A percentile compares a stretch with the other conserved stretches of the same genome.
phyloP scores from a whole-genome alignment of 169 alveolate genomes.

The Blepharisma undulans region DNA sequence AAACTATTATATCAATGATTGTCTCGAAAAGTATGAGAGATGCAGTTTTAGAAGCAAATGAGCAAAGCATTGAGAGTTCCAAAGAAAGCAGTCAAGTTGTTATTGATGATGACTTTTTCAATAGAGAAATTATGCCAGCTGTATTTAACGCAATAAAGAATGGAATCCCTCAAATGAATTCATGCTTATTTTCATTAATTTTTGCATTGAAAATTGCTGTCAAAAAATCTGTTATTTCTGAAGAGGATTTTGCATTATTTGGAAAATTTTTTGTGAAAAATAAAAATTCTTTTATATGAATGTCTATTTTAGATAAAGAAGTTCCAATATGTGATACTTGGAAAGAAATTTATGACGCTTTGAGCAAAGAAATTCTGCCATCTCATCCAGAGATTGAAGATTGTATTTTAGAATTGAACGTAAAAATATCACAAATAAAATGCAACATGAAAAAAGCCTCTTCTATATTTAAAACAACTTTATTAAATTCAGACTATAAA shows the following conservation, averaged over 20 bases:
- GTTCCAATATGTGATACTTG: neutral
- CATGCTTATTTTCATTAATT: constrained; percentile 45
- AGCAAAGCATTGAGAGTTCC: neutral
- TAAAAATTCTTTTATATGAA: constrained; percentile 46
- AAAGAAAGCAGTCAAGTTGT: neutral
- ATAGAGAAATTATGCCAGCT: constrained; percentile 37
- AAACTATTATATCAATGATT: constrained; percentile 30
- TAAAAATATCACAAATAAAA: neutral
- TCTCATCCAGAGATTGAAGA: neutral
- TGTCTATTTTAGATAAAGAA: constrained; percentile 17
- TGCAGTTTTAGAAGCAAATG: neutral
- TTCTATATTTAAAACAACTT: neutral
- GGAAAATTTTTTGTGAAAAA: constrained; percentile 28
- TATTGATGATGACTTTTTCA: constrained; percentile 14
- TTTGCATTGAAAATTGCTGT: constrained; percentile 47
- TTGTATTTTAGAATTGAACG: neutral
- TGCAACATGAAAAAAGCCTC: neutral
- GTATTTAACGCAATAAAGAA: constrained; percentile 27
- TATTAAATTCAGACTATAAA: neutral
- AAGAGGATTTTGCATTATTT: constrained; percentile 41
- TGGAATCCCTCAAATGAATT: constrained; percentile 41
- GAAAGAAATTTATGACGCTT: neutral
- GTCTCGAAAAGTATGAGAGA: constrained; percentile 7
- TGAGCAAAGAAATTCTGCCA: neutral
- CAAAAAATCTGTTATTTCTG: constrained; percentile 31